These are phyloP conservation scores for Pyronema domesticum DNA, from an alignment of 495 filamentous ascomycete species.

Conservation along the genomic window DNA sequence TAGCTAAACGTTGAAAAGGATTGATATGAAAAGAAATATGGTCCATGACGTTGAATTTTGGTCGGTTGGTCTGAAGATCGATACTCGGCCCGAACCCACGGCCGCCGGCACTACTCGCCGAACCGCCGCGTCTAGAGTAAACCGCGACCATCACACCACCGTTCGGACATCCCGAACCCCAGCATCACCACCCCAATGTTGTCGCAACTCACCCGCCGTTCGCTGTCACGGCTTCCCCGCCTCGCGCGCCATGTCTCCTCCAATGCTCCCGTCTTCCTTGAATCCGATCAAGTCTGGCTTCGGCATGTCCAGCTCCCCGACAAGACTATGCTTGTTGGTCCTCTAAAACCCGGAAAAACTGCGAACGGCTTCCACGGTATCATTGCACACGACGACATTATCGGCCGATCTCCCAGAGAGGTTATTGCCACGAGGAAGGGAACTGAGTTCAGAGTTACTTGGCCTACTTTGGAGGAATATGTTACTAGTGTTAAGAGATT, in stretches of 20 bases:
- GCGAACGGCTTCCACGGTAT: constrained; percentile 33
- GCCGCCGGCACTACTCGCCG: background rate
- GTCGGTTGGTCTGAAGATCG: too few relatives aligned
- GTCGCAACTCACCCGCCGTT: background rate
- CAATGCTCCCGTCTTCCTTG: constrained; percentile 21
- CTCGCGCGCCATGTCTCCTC: background rate
- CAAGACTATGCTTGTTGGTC: constrained; percentile 33
- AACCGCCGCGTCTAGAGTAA: background rate
- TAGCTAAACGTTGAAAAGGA: too few relatives aligned
- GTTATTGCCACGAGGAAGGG: constrained; percentile 36
- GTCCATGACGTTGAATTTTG: too few relatives aligned
- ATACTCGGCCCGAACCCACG: too few relatives aligned
- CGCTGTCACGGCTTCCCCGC: background rate
- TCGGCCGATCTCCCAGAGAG: constrained; percentile 42
- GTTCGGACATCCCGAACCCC: too few relatives aligned
- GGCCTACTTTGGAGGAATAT: constrained; percentile 55
- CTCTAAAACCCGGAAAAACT: constrained; percentile 31
- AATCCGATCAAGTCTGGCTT: constrained; percentile 42
- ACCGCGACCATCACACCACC: background rate
- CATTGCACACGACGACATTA: constrained; percentile 42
- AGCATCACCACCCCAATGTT: background rate
- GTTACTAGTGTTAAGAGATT: constrained; percentile 42
- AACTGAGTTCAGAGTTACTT: constrained; percentile 35
- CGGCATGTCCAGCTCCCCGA: constrained; percentile 25
- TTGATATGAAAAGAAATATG: too few relatives aligned